Evolutionary conservation across 768 basidiomycete genomes (phyloP).

Genomic region (Leccinum obscurum): DNA sequence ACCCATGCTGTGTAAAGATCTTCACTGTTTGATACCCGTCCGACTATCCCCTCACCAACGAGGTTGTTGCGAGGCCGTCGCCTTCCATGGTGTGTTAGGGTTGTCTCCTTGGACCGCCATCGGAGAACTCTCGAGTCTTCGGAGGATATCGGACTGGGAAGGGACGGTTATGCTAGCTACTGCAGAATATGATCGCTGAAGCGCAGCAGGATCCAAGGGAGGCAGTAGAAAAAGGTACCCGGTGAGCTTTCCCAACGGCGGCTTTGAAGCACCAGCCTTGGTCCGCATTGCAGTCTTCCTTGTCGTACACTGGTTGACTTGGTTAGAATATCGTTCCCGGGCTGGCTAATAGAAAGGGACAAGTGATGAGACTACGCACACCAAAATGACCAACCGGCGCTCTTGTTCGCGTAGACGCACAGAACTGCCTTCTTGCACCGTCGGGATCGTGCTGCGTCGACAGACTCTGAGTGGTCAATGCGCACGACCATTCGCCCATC

Average conservation of each 20-base stretch:
- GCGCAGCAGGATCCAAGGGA: constrained; percentile 19
- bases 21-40: no score
- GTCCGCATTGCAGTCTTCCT: constrained; percentile 59
- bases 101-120: not conserved
- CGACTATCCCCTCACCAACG: constrained; percentile 39
- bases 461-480: constrained; percentile 49
- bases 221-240: constrained; percentile 48
- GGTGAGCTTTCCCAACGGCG: constrained; percentile 59
- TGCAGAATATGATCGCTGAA: constrained; percentile 22
- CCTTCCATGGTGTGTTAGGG: constrained; percentile 3
- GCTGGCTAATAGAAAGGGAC: not conserved
- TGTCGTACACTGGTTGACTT: constrained; percentile 50
- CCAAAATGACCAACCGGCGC: constrained; percentile 73
- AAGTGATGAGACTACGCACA: constrained; percentile 38
- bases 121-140: not conserved
- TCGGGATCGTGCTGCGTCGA: constrained; percentile 40
- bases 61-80: constrained; percentile 11
- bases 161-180: constrained; percentile 16
- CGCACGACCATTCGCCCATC: constrained; percentile 54
- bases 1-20: no score
- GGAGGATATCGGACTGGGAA: constrained; percentile 3
- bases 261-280: constrained; percentile 70
- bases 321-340: not conserved
- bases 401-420: constrained; percentile 53
- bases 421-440: constrained; percentile 50